A percentile compares a stretch with the other conserved stretches of the same genome.
phyloP scores from a whole-genome alignment of 495 filamentous ascomycete genomes.

The Tuber brumale region DNA sequence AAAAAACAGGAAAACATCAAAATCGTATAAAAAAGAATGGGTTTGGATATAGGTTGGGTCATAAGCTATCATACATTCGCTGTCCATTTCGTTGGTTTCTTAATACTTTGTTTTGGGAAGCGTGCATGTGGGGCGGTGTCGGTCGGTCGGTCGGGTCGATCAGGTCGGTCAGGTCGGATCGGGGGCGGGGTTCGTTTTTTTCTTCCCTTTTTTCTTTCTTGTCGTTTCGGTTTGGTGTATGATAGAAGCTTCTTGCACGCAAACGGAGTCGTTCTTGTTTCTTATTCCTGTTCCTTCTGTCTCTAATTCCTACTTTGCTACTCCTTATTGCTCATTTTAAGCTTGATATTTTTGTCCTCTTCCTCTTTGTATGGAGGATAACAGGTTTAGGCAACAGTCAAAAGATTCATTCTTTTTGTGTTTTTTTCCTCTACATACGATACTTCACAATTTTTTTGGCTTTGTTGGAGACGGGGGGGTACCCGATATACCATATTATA shows the following conservation, averaged over 20 bases:
- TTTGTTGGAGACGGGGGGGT: not conserved
- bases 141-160: not conserved
- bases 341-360: not conserved
- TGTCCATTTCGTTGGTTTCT: constrained; percentile 9
- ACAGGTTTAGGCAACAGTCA: not conserved
- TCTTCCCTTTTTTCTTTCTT: constrained; percentile 12
- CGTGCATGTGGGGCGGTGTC: not conserved
- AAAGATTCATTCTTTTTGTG: not conserved
- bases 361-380: not conserved
- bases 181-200: not conserved
- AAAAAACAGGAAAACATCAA: constrained; percentile 18
- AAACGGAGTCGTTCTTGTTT: constrained; percentile 36
- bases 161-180: not conserved
- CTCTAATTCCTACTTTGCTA: not conserved
- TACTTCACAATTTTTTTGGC: not conserved
- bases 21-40: constrained; percentile 12
- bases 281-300: constrained; percentile 11
- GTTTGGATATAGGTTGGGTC: constrained; percentile 16
- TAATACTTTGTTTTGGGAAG: not conserved
- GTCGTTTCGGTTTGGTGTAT: constrained; percentile 38
- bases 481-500: not conserved
- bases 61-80: constrained; percentile 17
- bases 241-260: constrained; percentile 39
- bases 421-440: not conserved
- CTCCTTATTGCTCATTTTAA: not conserved